Conservation (phyloP, 2,329 filamentous ascomycete genomes). For the Xylaria polymorpha region DNA sequence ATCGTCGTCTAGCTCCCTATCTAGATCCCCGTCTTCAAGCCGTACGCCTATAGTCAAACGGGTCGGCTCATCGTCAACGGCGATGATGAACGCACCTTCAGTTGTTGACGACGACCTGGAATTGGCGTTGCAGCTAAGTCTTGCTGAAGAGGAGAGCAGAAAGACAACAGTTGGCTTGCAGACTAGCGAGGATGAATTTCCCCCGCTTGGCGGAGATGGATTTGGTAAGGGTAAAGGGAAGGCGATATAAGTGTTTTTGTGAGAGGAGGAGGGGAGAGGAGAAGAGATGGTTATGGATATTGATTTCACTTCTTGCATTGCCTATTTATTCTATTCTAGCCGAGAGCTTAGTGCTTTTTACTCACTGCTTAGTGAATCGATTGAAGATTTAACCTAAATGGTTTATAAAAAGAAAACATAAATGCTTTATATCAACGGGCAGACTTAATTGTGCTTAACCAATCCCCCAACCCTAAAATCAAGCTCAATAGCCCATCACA, state of each 20-base stretch:
- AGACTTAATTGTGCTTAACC: neutral
- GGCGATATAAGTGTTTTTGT: conserved; percentile 20
- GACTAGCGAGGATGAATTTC: conserved; percentile 47
- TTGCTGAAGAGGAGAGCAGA: conserved; percentile 64
- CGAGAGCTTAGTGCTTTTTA: conserved; percentile 23
- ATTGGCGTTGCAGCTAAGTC: conserved; percentile 69
- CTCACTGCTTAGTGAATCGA: neutral
- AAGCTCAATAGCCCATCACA: conserved; percentile 1
- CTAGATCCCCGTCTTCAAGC: conserved; percentile 53
- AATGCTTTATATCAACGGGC: neutral
- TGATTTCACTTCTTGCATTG: conserved; percentile 13
- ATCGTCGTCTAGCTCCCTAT: conserved; percentile 51
- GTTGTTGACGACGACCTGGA: conserved; percentile 68
- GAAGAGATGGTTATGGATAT: neutral
- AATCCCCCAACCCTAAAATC: neutral
- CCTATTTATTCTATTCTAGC: conserved; percentile 32
- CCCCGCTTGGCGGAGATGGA: conserved; percentile 41
- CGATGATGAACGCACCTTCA: conserved; percentile 38
- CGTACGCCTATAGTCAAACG: conserved; percentile 52
- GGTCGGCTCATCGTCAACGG: conserved; percentile 38
- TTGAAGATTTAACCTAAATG: neutral
- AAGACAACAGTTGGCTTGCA: conserved; percentile 39
- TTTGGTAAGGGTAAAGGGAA: conserved; percentile 45
- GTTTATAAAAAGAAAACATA: neutral
- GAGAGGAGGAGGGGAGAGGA: neutral